These are phyloP conservation scores for Phytopythium aichiense DNA, from an alignment of 352 stramenopile genomes.

Conservation along the genomic window DNA sequence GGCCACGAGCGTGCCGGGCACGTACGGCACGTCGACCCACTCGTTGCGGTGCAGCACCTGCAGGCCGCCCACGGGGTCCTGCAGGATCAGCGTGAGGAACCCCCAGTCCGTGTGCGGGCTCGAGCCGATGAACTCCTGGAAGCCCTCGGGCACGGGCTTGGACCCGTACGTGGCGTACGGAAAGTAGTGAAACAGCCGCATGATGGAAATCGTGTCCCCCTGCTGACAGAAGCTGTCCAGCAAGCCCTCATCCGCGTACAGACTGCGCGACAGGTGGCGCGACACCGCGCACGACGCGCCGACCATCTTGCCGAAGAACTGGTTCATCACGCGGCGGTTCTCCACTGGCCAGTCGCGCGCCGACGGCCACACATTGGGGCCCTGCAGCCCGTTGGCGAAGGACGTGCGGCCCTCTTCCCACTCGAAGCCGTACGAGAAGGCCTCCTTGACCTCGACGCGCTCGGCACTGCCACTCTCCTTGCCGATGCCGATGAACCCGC, in stretches of 20 bases:
- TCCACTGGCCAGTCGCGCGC: conserved; percentile 18
- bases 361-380: conserved; percentile 66
- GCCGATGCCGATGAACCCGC: conserved; percentile 74
- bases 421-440: conserved; percentile 81
- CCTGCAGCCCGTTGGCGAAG: conserved; percentile 66
- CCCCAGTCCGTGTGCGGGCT: conserved; percentile 85
- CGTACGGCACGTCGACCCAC: conserved; percentile 74
- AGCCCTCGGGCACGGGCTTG: conserved; percentile 25
- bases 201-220: conserved; percentile 81
- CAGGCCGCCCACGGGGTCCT: conserved; percentile 65
- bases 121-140: conserved; percentile 70
- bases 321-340: conserved; percentile 41
- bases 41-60: conserved; percentile 66
- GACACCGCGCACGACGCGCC: conserved; percentile 47
- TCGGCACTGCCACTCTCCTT: conserved; percentile 77
- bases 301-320: conserved; percentile 59
- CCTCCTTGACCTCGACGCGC: conserved; percentile 78
- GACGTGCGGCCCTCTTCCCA: conserved; percentile 26
- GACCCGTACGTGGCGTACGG: conserved; percentile 53
- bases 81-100: conserved; percentile 81
- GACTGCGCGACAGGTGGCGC: conserved; percentile 36
- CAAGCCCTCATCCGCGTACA: conserved; percentile 48
- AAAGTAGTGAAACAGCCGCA: conserved; percentile 85
- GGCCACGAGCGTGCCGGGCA: conserved; percentile 65
- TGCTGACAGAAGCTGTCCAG: conserved; percentile 56